Percentiles rank a stretch among this genome's conserved stretches.
Evolutionary conservation across 139 green algal genomes (phyloP).

Genomic region (Volvox africanus): DNA sequence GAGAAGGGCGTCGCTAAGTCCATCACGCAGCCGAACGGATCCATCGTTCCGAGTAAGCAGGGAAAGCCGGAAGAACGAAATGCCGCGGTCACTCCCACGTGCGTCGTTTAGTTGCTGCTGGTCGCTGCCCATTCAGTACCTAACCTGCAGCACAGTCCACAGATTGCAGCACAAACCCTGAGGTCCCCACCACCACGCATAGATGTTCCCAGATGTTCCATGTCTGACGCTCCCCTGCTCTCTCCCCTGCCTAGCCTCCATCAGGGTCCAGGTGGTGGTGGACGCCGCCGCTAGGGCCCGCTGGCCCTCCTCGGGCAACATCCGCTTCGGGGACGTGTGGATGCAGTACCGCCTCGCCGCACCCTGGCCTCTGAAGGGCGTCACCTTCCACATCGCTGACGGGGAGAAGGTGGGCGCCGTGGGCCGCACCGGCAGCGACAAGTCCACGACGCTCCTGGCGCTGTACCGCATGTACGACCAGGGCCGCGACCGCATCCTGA

Average conservation of each 20-base stretch:
- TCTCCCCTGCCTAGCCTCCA: background rate
- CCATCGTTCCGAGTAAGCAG: conserved; percentile 21
- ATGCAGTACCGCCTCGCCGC: conserved; percentile 57
- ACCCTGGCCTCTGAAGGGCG: conserved; percentile 48
- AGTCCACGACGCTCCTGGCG: conserved; percentile 82
- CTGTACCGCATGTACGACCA: conserved; percentile 84
- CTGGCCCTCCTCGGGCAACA: conserved; percentile 62
- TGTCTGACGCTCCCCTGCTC: background rate
- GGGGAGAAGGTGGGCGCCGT: conserved; percentile 76
- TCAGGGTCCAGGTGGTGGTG: conserved; percentile 41
- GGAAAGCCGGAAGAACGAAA: no score
- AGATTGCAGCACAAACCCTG: background rate
- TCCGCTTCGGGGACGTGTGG: conserved; percentile 60
- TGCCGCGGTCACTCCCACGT: background rate
- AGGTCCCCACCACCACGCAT: background rate
- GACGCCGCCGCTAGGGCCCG: conserved; percentile 12
- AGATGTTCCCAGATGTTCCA: background rate
- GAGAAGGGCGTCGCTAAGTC: conserved; percentile 3
- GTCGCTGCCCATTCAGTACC: background rate
- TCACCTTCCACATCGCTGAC: conserved; percentile 58
- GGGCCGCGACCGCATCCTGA: conserved; percentile 65
- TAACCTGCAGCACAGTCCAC: background rate
- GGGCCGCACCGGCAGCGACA: conserved; percentile 80
- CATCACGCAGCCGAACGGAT: conserved; percentile 13
- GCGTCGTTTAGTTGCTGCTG: background rate